phyloP scores from a whole-genome alignment of 352 stramenopile genomes.

The Saprolegnia parasitica region DNA sequence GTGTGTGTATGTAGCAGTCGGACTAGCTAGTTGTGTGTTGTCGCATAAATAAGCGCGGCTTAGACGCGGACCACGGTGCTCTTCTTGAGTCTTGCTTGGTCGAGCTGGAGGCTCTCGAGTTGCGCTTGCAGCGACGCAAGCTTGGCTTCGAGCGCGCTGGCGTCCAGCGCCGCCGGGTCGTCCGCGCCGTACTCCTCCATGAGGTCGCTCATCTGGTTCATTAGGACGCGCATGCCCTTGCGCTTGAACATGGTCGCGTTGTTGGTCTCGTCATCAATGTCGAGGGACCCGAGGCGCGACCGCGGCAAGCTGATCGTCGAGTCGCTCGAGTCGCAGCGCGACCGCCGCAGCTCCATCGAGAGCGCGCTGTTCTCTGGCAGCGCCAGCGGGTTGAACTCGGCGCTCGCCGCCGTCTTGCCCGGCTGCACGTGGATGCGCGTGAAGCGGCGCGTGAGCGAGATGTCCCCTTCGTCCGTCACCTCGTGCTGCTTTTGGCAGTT shows the following conservation, averaged over 20 bases:
- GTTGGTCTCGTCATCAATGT: constrained; percentile 20
- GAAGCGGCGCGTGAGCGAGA: constrained; percentile 63
- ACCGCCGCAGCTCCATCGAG: constrained; percentile 22
- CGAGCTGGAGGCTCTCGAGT: constrained; percentile 24
- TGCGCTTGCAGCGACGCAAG: constrained; percentile 23
- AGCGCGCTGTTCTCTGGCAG: constrained; percentile 25
- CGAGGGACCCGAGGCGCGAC: constrained; percentile 17
- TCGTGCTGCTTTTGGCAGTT: constrained; percentile 89
- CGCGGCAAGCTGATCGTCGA: constrained; percentile 22
- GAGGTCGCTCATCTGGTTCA: constrained; percentile 30
- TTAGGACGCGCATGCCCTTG: constrained; percentile 18
- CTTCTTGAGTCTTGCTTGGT: constrained; percentile 25
- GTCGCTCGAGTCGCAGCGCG: constrained; percentile 22
- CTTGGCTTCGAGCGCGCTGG: constrained; percentile 18
- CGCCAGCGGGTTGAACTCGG: constrained; percentile 62
- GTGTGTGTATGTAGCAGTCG: no score
- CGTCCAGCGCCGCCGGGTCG: background rate
- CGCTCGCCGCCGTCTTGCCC: constrained; percentile 72
- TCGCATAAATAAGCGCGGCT: constrained; percentile 14
- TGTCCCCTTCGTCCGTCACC: constrained; percentile 57
- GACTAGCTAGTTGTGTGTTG: no score
- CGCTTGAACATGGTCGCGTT: constrained; percentile 20
- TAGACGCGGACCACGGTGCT: constrained; percentile 25
- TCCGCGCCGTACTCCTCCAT: constrained; percentile 26
- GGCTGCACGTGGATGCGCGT: constrained; percentile 42